Percentiles rank a stretch among this genome's conserved stretches.
Evolutionary conservation across 345 rosid genomes (phyloP).

Genomic region (Psidium guajava): DNA sequence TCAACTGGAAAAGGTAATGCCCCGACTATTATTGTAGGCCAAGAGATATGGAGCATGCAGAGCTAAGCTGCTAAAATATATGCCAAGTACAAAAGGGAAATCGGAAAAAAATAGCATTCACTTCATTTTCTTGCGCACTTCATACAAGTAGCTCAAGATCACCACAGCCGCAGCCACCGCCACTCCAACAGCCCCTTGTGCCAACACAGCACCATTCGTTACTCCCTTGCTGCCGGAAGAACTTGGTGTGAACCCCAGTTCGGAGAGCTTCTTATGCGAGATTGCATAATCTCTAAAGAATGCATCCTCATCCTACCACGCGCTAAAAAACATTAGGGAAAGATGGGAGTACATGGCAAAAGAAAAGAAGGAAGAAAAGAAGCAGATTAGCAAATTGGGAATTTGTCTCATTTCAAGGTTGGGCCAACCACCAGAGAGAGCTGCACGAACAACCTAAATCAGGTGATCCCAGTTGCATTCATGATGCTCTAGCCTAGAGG

Average conservation of each 20-base stretch:
- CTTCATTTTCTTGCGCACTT: constrained; percentile 62
- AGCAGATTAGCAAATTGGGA: background rate
- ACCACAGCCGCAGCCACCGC: constrained; percentile 77
- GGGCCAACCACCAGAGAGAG: background rate
- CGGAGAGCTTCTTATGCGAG: constrained; percentile 88
- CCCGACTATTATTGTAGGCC: background rate
- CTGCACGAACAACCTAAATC: background rate
- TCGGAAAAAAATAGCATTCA: background rate
- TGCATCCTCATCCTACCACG: constrained; percentile 71
- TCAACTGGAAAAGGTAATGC: background rate
- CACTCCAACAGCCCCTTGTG: constrained; percentile 78
- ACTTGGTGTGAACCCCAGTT: constrained; percentile 54
- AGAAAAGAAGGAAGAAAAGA: background rate
- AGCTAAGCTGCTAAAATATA: background rate
- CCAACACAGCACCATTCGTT: constrained; percentile 44
- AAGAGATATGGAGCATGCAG: background rate
- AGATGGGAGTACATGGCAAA: background rate
- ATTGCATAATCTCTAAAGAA: constrained; percentile 67
- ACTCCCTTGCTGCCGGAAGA: constrained; percentile 29
- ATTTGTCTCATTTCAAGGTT: background rate
- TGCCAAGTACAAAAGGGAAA: background rate
- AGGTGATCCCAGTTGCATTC: background rate
- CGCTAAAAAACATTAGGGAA: background rate
- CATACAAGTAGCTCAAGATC: constrained; percentile 67
- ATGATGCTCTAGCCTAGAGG: background rate